Evolutionary conservation across 148 eudicot genomes (phyloP).

Genomic region (Suaeda aralocaspica): DNA sequence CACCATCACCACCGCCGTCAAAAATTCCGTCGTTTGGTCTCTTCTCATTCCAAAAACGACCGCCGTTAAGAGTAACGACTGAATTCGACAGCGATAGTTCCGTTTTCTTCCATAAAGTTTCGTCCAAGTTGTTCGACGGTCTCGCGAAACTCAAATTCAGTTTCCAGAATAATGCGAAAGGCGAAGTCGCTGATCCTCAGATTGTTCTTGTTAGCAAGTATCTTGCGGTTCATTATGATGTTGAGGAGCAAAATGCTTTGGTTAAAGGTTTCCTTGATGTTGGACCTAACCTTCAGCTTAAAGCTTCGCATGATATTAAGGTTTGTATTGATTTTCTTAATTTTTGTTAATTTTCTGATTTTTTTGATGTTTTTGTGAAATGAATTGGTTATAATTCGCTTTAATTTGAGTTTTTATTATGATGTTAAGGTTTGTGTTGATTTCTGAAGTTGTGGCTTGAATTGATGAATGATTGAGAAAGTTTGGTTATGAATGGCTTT

Average conservation of each 20-base stretch:
- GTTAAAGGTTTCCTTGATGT: slow-evolving; percentile 48
- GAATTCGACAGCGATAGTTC: slow-evolving; percentile 81
- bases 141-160: slow-evolving; percentile 70
- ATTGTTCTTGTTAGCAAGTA: slow-evolving; percentile 50
- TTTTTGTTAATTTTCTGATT: too few species aligned
- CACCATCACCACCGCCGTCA: slow-evolving; percentile 3
- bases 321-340: too few species aligned
- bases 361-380: too few species aligned
- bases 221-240: slow-evolving; percentile 58
- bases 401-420: too few species aligned
- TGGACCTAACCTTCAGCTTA: slow-evolving; percentile 49
- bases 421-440: too few species aligned
- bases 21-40: slow-evolving; percentile 22
- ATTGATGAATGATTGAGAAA: too few species aligned
- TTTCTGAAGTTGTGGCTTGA: too few species aligned
- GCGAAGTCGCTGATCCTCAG: slow-evolving; percentile 62
- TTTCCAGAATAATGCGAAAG: slow-evolving; percentile 54
- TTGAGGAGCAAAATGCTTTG: slow-evolving; percentile 62
- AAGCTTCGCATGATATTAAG: slow-evolving; percentile 46
- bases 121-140: slow-evolving; percentile 63
- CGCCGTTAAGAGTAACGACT: slow-evolving; percentile 57
- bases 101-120: slow-evolving; percentile 59
- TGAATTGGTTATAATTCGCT: too few species aligned
- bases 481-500: too few species aligned
- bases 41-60: slow-evolving; percentile 39